phyloP scores from a whole-genome alignment of 192 early-diverging fungal species.

The Rhizophagus clarus region DNA sequence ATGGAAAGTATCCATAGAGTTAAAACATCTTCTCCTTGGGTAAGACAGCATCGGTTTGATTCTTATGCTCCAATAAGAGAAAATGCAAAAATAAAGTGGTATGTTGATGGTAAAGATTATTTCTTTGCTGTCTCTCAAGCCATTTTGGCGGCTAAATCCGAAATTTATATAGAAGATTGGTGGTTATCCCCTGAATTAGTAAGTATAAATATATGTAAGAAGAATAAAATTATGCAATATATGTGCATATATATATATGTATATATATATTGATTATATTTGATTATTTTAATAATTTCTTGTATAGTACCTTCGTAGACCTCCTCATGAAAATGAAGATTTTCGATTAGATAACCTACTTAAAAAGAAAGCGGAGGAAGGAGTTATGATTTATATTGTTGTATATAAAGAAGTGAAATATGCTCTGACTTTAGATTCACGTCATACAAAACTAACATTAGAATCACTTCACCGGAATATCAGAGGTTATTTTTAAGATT shows the following conservation, averaged over 20 bases:
- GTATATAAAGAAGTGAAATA: constrained; percentile 83
- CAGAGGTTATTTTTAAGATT: constrained; percentile 39
- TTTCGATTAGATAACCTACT: constrained; percentile 74
- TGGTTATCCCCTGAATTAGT: constrained; percentile 82
- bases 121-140: constrained; percentile 75
- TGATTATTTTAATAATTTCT: not conserved
- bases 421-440: constrained; percentile 68
- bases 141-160: constrained; percentile 64
- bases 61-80: constrained; percentile 76
- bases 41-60: constrained; percentile 61
- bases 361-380: constrained; percentile 77
- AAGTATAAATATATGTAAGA: constrained; percentile 2
- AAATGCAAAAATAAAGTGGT: constrained; percentile 63
- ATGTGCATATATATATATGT: not conserved
- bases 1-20: constrained; percentile 61
- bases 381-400: constrained; percentile 80
- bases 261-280: not conserved
- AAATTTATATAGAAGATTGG: constrained; percentile 81
- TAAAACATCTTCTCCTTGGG: constrained; percentile 63
- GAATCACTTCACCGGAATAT: constrained; percentile 75
- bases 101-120: constrained; percentile 77
- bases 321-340: constrained; percentile 68
- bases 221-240: not conserved
- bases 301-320: constrained; percentile 67
- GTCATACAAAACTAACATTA: constrained; percentile 72